Evolutionary conservation across 1,139 yeast genomes (phyloP).

Genomic region (Hansenula sp.): DNA sequence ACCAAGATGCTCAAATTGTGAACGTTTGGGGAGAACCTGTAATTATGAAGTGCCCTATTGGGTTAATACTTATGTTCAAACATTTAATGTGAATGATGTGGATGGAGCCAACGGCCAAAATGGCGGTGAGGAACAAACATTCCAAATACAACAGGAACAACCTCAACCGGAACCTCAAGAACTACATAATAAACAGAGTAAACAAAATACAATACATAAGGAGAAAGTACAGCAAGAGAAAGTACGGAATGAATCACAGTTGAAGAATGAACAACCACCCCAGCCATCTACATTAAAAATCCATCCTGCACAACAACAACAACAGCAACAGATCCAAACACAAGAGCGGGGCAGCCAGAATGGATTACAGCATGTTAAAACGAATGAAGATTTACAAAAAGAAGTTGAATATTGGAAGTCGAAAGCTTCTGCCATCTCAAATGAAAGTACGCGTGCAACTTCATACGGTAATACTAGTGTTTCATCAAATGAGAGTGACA

Average conservation of each 20-base stretch:
- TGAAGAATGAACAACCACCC: too few species aligned
- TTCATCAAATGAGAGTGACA: neutral
- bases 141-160: neutral
- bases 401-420: neutral
- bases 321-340: too few species aligned
- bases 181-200: too few species aligned
- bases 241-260: too few species aligned
- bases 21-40: constrained; percentile 9
- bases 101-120: neutral
- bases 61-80: constrained; percentile 6
- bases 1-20: constrained; percentile 13
- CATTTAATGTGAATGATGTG: neutral
- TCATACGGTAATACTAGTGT: neutral
- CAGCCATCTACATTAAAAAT: neutral
- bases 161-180: too few species aligned
- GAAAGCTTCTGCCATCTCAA: neutral
- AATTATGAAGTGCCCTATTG: constrained; percentile 9
- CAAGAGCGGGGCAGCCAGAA: neutral
- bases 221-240: neutral
- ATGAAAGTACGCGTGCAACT: too few species aligned
- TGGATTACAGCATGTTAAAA: neutral
- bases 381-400: neutral
- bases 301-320: too few species aligned
- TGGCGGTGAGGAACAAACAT: neutral
- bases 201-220: neutral